Evolutionary conservation across 2,329 filamentous ascomycete species (phyloP).

Genomic region (Colletotrichum nymphaeae): DNA sequence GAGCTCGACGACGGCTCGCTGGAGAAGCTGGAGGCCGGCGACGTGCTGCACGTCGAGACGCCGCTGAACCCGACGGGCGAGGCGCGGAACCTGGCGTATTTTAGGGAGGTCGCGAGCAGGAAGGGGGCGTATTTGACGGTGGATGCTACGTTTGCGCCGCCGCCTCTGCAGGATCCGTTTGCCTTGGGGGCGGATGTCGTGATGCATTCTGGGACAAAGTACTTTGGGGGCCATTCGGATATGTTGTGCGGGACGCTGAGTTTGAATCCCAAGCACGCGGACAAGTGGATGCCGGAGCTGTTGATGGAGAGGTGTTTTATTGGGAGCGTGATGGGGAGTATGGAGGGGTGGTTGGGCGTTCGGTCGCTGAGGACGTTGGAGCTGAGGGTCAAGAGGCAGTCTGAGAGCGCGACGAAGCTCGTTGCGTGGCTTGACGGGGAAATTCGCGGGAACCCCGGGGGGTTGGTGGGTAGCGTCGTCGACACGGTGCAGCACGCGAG

Average conservation of each 20-base stretch:
- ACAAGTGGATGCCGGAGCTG: conserved; percentile 70
- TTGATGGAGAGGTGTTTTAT: conserved; percentile 78
- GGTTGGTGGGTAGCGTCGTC: conserved; percentile 64
- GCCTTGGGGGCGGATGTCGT: conserved; percentile 83
- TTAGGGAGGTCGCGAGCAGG: conserved; percentile 77
- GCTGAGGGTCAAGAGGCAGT: conserved; percentile 83
- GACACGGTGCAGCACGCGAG: conserved; percentile 79
- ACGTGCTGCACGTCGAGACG: conserved; percentile 92
- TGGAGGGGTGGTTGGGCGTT: conserved; percentile 94
- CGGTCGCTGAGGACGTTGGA: conserved; percentile 88
- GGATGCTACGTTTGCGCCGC: conserved; percentile 93
- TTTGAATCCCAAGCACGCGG: conserved; percentile 62
- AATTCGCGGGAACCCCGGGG: conserved; percentile 48
- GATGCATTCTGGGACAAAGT: conserved; percentile 96
- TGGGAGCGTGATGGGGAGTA: conserved; percentile 85
- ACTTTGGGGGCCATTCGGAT: conserved; percentile 95
- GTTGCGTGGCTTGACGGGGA: conserved; percentile 77
- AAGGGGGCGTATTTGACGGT: conserved; percentile 83
- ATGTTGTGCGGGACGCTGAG: conserved; percentile 88
- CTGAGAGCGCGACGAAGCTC: conserved; percentile 73
- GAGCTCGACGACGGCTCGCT: conserved; percentile 60
- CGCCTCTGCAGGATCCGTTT: conserved; percentile 89
- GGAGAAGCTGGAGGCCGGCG: conserved; percentile 78
- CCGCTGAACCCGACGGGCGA: conserved; percentile 92
- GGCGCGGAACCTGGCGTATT: conserved; percentile 78